Evolutionary conservation across 192 early-diverging fungal genomes (phyloP).

Genomic region (Coemansia biformis): DNA sequence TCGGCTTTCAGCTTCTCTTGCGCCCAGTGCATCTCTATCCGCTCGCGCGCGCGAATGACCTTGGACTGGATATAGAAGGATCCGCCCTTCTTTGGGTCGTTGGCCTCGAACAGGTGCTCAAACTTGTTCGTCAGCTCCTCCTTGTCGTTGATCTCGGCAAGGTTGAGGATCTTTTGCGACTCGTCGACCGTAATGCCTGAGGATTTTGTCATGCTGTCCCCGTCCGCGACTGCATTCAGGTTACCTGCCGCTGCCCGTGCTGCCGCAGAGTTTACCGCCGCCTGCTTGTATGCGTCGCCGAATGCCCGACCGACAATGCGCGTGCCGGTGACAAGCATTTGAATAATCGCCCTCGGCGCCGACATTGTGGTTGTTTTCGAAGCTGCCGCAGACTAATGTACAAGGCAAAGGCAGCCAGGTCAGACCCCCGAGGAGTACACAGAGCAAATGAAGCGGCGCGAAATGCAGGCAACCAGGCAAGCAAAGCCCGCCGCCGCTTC

Average conservation of each 20-base stretch:
- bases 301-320: slow-evolving; percentile 87
- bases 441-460: too few species aligned
- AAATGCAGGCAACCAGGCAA: too few species aligned
- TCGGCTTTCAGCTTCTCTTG: slow-evolving; percentile 46
- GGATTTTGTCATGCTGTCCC: slow-evolving; percentile 66
- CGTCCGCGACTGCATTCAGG: slow-evolving; percentile 49
- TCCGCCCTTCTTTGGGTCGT: slow-evolving; percentile 80
- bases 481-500: too few species aligned
- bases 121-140: slow-evolving; percentile 71
- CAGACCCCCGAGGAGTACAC: too few species aligned
- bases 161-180: slow-evolving; percentile 83
- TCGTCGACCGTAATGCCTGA: slow-evolving; percentile 87
- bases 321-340: slow-evolving; percentile 70
- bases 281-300: slow-evolving; percentile 88
- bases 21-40: slow-evolving; percentile 84
- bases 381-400: too few species aligned
- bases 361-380: slow-evolving; percentile 27
- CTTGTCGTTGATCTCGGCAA: slow-evolving; percentile 57
- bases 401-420: too few species aligned
- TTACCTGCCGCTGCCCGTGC: slow-evolving; percentile 65
- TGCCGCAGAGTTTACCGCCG: slow-evolving; percentile 63
- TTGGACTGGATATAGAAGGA: slow-evolving; percentile 95
- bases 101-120: slow-evolving; percentile 79
- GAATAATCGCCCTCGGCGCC: slow-evolving; percentile 66
- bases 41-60: slow-evolving; percentile 87